Evolutionary conservation across 176 grass and related monocot species (phyloP), one percentile per base, ranked within the genome.

Genomic region (Panicum miliaceum): DNA sequence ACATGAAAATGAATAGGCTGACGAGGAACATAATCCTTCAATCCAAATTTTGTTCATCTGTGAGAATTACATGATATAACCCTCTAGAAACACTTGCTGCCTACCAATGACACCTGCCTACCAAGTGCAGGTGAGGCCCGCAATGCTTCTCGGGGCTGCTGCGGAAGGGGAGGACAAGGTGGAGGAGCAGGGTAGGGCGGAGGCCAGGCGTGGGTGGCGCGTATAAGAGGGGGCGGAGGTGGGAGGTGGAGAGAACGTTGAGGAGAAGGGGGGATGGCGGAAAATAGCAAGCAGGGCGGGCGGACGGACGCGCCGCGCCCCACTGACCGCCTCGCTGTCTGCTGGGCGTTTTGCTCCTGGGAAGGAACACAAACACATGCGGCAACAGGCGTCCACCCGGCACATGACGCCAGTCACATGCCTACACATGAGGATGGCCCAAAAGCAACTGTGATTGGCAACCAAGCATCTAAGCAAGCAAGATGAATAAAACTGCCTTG

Each of bases 21-120:
- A 43, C 73, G 63, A 73, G 38, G 78, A 79, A 65, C 58, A 59
- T 40, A 42, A 78, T 64, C 40, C 56, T 86, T 86, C 15, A 82
- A 82, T 66, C 56, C 72, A 57, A 77, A 66, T 67, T 86, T 76
- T 86, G 67, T 67, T 83, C 79, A 90, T 67, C 40, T 86, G 73
- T 64, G 38, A 13, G 37, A 79, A 48, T 42, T 90, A 78, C 56
- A 82, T 48, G 85, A 58, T 65, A 90, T 68, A 86, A 78, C 9
- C 8, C 36, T 78, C 58, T 86, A 90, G 73, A 79, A 78, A 58
- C 75, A 40, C 56, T 61, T 80, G 56, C 77, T 81, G 71, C 40
- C 82, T 81, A 85, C 53, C 61, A 69, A 53, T 80, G 79, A 85
- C 41, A 53, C 52, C 84, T 79, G 74, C 77, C 78, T 80, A 84